Percentiles rank a stretch among this genome's conserved stretches.
Evolutionary conservation across 2,329 filamentous ascomycete genomes (phyloP).

Genomic region (Neopestalotiopsis sp.): DNA sequence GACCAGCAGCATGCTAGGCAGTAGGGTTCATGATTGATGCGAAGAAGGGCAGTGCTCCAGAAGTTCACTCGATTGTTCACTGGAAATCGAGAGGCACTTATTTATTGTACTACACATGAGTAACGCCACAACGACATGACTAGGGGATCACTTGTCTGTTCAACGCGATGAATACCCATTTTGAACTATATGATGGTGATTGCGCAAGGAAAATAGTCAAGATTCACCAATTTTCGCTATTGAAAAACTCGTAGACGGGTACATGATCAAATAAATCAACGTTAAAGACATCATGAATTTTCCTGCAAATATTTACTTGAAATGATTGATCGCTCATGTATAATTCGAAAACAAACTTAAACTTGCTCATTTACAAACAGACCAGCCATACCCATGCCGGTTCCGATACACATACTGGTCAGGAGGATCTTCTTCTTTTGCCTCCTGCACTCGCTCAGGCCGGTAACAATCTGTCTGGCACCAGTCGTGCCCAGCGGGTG

Average conservation of each 20-base stretch:
- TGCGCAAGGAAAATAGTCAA: no score
- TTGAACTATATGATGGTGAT: no score
- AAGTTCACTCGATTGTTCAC: no score
- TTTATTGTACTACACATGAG: no score
- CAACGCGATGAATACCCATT: no score
- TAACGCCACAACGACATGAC: no score
- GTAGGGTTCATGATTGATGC: no score
- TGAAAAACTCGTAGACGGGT: background rate
- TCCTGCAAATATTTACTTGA: background rate
- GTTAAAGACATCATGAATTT: background rate
- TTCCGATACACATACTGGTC: constrained; percentile 87
- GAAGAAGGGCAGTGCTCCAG: no score
- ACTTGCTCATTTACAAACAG: constrained; percentile 66
- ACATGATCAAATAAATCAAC: background rate
- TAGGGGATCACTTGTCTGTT: no score
- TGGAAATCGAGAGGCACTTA: no score
- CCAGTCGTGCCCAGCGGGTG: constrained; percentile 84
- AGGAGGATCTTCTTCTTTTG: constrained; percentile 89
- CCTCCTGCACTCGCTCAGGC: constrained; percentile 81
- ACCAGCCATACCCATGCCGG: constrained; percentile 72
- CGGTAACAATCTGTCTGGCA: constrained; percentile 83
- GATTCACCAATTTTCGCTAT: no score
- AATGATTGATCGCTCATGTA: background rate
- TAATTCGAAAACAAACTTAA: background rate
- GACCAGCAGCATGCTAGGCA: background rate